Evolutionary conservation across 805 yeast species (phyloP), one percentile per base, ranked within the genome.

Genomic region (Soucietia sequanensis): DNA sequence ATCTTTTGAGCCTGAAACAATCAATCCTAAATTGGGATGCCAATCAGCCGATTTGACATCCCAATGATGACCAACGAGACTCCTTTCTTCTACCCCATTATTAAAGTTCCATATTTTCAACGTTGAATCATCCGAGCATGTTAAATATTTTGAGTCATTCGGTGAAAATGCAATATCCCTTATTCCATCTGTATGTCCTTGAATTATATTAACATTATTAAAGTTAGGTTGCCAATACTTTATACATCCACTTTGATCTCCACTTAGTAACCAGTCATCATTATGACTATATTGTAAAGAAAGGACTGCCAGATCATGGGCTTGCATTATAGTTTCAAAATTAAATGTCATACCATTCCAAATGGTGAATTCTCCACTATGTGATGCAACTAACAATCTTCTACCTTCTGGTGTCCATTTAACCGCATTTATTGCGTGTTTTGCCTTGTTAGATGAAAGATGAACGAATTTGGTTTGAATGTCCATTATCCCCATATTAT

Each of bases 141-240:
- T 85, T n/a, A 89, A 85, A 60, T 90, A 93, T 56, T 89, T 88
- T 6, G 89, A 68, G 58, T 91, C 99, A 48, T 81, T 83, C 4
- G 96, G 96, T 33, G 91, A 78, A 59, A 93, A 93, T 5, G 90
- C 82, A 27, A 93, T 74, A 50, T 88, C 98, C 40, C 95, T 74
- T 26, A 93, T 75, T 7, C 86, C 85, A 57, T 87, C 93, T 4
- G 84, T 71, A 54, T 89, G 95, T 1, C 82, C 89, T 41, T 54
- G 54, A 22, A 80, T 58, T 19, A 86, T 82, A 56, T 91, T 89
- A 30, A 95, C 97, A 68, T 93, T 91, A 63, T 93, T 93, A 68
- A 93, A 87, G 61, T 93, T 93, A 4, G 97, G 95, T 62, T 90
- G 98, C 99, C 99, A 93, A 53, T 84, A 91, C 65, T 93, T 93